Percentiles rank a stretch among this genome's conserved stretches.
Conservation (phyloP, 2,329 filamentous ascomycete species). For the Onygenales sp. region DNA sequence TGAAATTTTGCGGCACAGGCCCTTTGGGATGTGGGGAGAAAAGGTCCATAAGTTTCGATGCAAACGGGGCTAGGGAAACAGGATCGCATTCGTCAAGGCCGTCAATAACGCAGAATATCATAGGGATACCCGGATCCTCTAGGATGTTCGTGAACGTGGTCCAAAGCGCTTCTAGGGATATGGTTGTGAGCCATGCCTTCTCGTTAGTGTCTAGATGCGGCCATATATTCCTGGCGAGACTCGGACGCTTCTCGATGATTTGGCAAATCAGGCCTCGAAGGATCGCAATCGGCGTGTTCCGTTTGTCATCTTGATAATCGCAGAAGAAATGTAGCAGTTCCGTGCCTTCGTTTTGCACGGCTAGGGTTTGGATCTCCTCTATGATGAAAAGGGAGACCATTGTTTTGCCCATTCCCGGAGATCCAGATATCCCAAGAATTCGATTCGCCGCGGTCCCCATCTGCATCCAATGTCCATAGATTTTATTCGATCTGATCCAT, state of each 20-base stretch:
- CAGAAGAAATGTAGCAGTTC: slow-evolving; percentile 16
- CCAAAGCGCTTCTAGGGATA: slow-evolving; percentile 14
- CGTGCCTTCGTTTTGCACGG: background rate
- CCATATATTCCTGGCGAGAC: slow-evolving; percentile 11
- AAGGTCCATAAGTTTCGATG: slow-evolving; percentile 9
- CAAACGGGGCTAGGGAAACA: slow-evolving; percentile 6
- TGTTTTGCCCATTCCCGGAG: slow-evolving; percentile 23
- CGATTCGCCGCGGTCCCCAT: background rate
- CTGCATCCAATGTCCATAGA: background rate
- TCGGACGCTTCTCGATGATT: slow-evolving; percentile 11
- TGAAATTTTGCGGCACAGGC: slow-evolving; percentile 10
- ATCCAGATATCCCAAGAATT: slow-evolving; percentile 15
- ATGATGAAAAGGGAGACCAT: slow-evolving; percentile 22
- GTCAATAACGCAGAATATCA: slow-evolving; percentile 19
- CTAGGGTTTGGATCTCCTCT: slow-evolving; percentile 10
- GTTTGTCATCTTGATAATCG: slow-evolving; percentile 15
- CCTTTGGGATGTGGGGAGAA: background rate
- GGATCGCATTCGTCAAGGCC: slow-evolving; percentile 21
- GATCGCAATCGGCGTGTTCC: slow-evolving; percentile 17
- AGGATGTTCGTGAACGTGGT: slow-evolving; percentile 13
- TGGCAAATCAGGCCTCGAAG: slow-evolving; percentile 19
- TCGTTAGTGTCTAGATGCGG: slow-evolving; percentile 8
- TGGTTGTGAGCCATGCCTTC: slow-evolving; percentile 7
- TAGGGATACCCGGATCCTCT: slow-evolving; percentile 6
- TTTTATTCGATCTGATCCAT: background rate